phyloP scores from a whole-genome alignment of 1,139 yeast species.

The Neolecta irregularis region DNA sequence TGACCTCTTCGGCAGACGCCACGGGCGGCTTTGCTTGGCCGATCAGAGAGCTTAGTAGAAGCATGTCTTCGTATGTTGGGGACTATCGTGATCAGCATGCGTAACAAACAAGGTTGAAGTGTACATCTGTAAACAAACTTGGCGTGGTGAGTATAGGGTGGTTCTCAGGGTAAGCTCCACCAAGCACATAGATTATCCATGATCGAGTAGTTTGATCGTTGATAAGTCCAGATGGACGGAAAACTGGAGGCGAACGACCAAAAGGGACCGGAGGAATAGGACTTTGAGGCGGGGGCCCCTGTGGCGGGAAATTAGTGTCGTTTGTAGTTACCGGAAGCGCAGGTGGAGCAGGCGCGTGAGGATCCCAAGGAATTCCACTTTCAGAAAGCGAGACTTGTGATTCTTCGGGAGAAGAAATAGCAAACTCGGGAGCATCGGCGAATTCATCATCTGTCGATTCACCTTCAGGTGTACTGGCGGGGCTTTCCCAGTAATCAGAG shows the following conservation, averaged over 20 bases:
- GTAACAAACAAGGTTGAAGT: not conserved
- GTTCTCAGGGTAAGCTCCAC: constrained; percentile 33
- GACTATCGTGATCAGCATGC: constrained; percentile 14
- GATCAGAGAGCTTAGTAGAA: constrained; percentile 30
- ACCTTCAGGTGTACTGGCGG: not conserved
- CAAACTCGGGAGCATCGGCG: not conserved
- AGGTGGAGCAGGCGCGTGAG: not conserved
- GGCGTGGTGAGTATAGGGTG: constrained; percentile 37
- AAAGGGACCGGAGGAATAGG: not conserved
- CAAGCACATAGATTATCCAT: constrained; percentile 38
- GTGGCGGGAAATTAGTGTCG: not conserved
- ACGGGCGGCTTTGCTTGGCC: constrained; percentile 34
- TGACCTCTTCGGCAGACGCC: constrained; percentile 29
- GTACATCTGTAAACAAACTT: constrained; percentile 29
- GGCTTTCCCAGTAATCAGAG: too few relatives aligned
- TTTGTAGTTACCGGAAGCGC: not conserved
- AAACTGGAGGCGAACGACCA: constrained; percentile 1
- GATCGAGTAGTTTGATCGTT: constrained; percentile 21
- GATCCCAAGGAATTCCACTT: too few relatives aligned
- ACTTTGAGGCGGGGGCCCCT: not conserved
- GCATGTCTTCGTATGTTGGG: constrained; percentile 36
- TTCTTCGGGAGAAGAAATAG: constrained; percentile 4
- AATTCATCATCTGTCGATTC: too few relatives aligned
- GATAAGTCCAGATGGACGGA: constrained; percentile 3
- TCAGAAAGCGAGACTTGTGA: not conserved